These are phyloP conservation scores for Jacaranda mimosifolia DNA, from an alignment of 257 asterid genomes.

Conservation along the genomic window DNA sequence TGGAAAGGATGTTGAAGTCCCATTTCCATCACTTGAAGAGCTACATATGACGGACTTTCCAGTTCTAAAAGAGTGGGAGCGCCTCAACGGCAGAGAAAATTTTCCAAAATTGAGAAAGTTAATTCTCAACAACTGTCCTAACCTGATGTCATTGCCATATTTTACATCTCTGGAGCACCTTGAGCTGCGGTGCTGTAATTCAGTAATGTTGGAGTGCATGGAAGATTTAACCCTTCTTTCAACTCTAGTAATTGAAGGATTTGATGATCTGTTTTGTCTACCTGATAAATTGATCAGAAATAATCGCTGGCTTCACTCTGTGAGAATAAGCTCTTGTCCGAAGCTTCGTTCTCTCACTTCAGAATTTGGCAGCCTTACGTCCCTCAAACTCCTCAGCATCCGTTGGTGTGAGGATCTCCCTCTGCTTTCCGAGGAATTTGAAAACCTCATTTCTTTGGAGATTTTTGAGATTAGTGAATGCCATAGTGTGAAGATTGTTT, in stretches of 20 bases:
- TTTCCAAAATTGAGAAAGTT: slow-evolving; percentile 35
- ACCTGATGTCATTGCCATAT: slow-evolving; percentile 16
- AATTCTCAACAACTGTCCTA: slow-evolving; percentile 36
- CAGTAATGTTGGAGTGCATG: slow-evolving; percentile 27
- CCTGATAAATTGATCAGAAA: slow-evolving; percentile 31
- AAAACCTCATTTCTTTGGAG: slow-evolving; percentile 35
- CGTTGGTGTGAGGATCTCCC: slow-evolving; percentile 35
- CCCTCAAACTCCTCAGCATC: slow-evolving; percentile 34
- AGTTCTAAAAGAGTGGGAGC: slow-evolving; percentile 31
- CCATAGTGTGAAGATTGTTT: slow-evolving; percentile 27
- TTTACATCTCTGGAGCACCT: slow-evolving; percentile 33
- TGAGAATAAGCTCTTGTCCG: slow-evolving; percentile 39
- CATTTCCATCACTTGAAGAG: slow-evolving; percentile 43
- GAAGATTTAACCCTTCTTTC: slow-evolving; percentile 27
- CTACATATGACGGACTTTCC: slow-evolving; percentile 37
- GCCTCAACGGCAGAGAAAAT: slow-evolving; percentile 2
- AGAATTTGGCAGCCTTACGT: slow-evolving; percentile 27
- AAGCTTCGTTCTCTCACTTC: slow-evolving; percentile 31
- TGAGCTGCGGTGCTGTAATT: slow-evolving; percentile 36
- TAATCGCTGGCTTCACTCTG: slow-evolving; percentile 23
- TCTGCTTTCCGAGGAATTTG: slow-evolving; percentile 10
- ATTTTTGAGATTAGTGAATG: slow-evolving; percentile 37
- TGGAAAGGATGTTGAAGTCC: slow-evolving; percentile 17
- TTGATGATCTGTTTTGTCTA: slow-evolving; percentile 16
- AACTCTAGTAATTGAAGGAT: slow-evolving; percentile 25